Conservation (phyloP, 1,284 basidiomycete genomes). For the Coriolopsis trogii region DNA sequence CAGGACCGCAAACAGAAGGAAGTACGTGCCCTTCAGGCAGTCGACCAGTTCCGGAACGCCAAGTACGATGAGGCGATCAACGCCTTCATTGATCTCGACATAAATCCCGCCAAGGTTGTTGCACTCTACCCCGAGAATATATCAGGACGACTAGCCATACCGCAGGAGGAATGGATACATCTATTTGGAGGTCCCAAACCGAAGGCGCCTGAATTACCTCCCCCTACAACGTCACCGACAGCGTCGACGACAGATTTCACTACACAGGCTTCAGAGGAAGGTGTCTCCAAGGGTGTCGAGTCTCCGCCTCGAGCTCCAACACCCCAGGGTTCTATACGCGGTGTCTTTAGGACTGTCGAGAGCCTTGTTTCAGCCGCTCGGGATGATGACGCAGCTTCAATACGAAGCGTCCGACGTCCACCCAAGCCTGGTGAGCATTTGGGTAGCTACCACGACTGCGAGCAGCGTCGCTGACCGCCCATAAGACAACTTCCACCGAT, state of each 20-base stretch:
- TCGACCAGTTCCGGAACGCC: slow-evolving; percentile 72
- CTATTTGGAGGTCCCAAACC: slow-evolving; percentile 84
- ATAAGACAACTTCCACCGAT: slow-evolving; percentile 61
- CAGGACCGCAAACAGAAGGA: slow-evolving; percentile 58
- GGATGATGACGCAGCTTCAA: slow-evolving; percentile 66
- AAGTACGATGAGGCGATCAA: slow-evolving; percentile 83
- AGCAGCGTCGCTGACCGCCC: background rate
- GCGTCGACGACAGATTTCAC: slow-evolving; percentile 24
- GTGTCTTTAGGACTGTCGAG: slow-evolving; percentile 53
- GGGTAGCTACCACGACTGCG: no score
- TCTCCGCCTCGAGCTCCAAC: slow-evolving; percentile 38
- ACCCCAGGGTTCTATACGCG: slow-evolving; percentile 51
- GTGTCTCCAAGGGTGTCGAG: slow-evolving; percentile 19
- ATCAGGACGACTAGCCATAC: slow-evolving; percentile 77
- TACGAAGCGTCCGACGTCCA: slow-evolving; percentile 41
- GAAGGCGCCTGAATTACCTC: slow-evolving; percentile 25
- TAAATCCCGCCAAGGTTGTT: slow-evolving; percentile 93
- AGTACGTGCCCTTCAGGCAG: slow-evolving; percentile 74
- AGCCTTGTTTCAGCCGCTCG: slow-evolving; percentile 50
- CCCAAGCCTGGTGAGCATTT: slow-evolving; percentile 12
- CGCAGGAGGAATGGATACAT: slow-evolving; percentile 77
- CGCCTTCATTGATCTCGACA: slow-evolving; percentile 84
- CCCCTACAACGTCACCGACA: slow-evolving; percentile 4
- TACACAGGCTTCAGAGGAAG: slow-evolving; percentile 25
- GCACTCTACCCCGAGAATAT: slow-evolving; percentile 86